Evolutionary conservation across 306 rosid species (phyloP).

Genomic region (Vigna trinervia): DNA sequence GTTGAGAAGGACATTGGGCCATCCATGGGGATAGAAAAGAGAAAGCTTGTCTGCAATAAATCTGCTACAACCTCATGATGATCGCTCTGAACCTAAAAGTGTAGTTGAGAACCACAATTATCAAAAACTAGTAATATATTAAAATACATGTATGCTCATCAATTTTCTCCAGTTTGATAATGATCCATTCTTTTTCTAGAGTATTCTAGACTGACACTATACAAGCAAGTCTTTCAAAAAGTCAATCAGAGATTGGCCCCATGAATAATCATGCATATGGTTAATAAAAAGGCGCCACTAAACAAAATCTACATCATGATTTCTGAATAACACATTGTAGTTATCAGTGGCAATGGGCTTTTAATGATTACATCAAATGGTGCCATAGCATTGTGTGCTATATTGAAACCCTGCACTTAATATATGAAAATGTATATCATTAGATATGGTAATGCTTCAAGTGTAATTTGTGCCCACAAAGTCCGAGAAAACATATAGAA

Average conservation of each 20-base stretch:
- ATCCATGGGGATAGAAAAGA: conserved; percentile 97
- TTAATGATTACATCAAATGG: conserved; percentile 13
- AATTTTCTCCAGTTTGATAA: conserved; percentile 14
- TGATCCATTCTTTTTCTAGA: conserved; percentile 15
- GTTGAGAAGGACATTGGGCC: conserved; percentile 99
- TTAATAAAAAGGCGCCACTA: conserved; percentile 20
- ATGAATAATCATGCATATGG: conserved; percentile 11
- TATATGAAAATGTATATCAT: not conserved
- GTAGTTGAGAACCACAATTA: conserved; percentile 37
- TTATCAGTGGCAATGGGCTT: not conserved
- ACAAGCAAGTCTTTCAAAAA: not conserved
- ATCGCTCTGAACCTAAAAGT: conserved; percentile 90
- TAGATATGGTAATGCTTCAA: conserved; percentile 26
- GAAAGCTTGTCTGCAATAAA: conserved; percentile 93
- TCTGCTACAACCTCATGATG: conserved; percentile 97
- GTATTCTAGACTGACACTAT: not conserved
- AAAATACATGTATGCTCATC: conserved; percentile 22
- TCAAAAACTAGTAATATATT: conserved; percentile 36
- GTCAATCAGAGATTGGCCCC: conserved; percentile 9
- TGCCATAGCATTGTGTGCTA: not conserved
- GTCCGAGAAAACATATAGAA: not conserved
- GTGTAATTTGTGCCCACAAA: conserved; percentile 7
- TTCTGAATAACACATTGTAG: not conserved
- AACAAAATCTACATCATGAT: conserved; percentile 24
- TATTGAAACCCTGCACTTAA: conserved; percentile 7